These are phyloP conservation scores for Pythium oligandrum DNA, from an alignment of 352 stramenopile species.

Conservation along the genomic window DNA sequence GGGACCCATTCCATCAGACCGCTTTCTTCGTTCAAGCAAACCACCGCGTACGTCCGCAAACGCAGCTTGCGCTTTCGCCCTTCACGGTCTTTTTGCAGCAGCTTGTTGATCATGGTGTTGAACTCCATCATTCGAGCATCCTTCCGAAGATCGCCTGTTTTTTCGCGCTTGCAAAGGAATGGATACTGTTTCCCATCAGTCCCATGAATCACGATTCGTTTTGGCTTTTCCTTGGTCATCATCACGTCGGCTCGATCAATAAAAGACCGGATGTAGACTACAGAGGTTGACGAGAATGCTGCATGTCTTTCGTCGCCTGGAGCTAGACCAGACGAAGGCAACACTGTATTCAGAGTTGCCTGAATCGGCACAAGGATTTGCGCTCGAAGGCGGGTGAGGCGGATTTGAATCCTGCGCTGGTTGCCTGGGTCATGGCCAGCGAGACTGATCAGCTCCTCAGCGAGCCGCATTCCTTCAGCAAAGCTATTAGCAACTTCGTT, in stretches of 20 bases:
- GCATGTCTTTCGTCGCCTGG: slow-evolving; percentile 42
- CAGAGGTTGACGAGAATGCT: slow-evolving; percentile 56
- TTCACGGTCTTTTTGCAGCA: slow-evolving; percentile 92
- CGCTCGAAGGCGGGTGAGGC: slow-evolving; percentile 58
- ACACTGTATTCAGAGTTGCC: slow-evolving; percentile 62
- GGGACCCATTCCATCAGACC: slow-evolving; percentile 99
- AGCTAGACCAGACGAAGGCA: slow-evolving; percentile 60
- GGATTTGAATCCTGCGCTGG: slow-evolving; percentile 80
- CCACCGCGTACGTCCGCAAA: slow-evolving; percentile 98
- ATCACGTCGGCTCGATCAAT: slow-evolving; percentile 94
- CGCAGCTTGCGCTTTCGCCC: slow-evolving; percentile 89
- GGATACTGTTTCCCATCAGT: slow-evolving; percentile 74
- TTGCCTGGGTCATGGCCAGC: slow-evolving; percentile 84
- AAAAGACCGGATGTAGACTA: slow-evolving; percentile 88
- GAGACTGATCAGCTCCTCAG: slow-evolving; percentile 92
- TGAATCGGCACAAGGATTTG: slow-evolving; percentile 82
- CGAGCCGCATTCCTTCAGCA: slow-evolving; percentile 84
- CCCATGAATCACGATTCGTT: slow-evolving; percentile 92
- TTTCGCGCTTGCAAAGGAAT: slow-evolving; percentile 97
- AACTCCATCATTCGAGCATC: slow-evolving; percentile 99
- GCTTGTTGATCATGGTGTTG: slow-evolving; percentile 98
- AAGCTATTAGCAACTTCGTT: slow-evolving; percentile 82
- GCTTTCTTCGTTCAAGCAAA: slow-evolving; percentile 99
- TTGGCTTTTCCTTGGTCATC: slow-evolving; percentile 98
- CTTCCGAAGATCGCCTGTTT: slow-evolving; percentile 98